These are phyloP conservation scores for Setaria italica DNA, from an alignment of 202 grass and related monocot species.

Conservation along the genomic window DNA sequence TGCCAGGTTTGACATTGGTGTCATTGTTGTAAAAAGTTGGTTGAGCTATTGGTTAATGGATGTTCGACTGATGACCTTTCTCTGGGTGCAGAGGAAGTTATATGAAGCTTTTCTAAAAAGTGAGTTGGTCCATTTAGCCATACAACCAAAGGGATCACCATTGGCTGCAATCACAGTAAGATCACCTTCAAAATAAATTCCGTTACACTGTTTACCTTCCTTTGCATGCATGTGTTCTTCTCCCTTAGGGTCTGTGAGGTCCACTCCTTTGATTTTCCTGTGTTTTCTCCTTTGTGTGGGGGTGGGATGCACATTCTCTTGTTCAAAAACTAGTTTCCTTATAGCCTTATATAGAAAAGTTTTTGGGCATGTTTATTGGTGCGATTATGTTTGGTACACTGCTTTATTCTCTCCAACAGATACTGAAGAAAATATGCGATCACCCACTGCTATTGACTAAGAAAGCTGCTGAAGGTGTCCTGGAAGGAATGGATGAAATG, in stretches of 20 bases:
- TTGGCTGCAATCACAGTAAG: slow-evolving; percentile 89
- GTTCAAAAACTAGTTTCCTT: neutral
- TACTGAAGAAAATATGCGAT: slow-evolving; percentile 97
- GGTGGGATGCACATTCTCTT: too few relatives aligned
- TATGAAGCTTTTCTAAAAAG: slow-evolving; percentile 99
- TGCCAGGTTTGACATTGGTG: slow-evolving; percentile 72
- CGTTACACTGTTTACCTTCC: neutral
- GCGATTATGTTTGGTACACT: neutral
- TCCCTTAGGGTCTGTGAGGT: neutral
- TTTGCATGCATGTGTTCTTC: slow-evolving; percentile 26
- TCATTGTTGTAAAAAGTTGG: slow-evolving; percentile 32
- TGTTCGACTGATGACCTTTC: slow-evolving; percentile 39
- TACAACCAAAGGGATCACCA: slow-evolving; percentile 64
- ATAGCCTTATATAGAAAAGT: slow-evolving; percentile 12
- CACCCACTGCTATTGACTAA: slow-evolving; percentile 90
- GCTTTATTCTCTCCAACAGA: slow-evolving; percentile 55
- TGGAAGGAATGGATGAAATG: slow-evolving; percentile 92
- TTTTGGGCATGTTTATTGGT: neutral
- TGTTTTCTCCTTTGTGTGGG: too few relatives aligned
- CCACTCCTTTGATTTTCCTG: too few relatives aligned
- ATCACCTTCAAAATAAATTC: slow-evolving; percentile 2
- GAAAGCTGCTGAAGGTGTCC: slow-evolving; percentile 77
- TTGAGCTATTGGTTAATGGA: slow-evolving; percentile 29
- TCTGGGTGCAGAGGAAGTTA: slow-evolving; percentile 73
- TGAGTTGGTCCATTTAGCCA: slow-evolving; percentile 70